A percentile compares a stretch with the other conserved stretches of the same genome.
phyloP scores from a whole-genome alignment of 441 rosid genomes.

The Theobroma grandiflorum region DNA sequence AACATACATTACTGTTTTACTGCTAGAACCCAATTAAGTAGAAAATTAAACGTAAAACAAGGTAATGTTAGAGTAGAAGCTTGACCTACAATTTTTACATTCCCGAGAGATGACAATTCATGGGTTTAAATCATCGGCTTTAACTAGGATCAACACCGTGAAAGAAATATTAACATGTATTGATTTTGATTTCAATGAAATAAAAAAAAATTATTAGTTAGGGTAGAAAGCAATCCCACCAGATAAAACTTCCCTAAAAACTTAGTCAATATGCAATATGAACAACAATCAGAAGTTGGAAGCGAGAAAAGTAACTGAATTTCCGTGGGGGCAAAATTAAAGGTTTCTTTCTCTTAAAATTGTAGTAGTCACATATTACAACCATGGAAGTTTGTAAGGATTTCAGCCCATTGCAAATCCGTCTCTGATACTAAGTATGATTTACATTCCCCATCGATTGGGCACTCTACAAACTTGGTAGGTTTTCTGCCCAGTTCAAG shows the following conservation, averaged over 20 bases:
- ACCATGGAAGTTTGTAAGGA: not conserved
- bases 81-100: too few relatives aligned
- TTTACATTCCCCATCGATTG: not conserved
- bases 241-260: not conserved
- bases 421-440: not conserved
- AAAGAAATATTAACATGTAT: too few relatives aligned
- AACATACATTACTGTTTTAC: too few relatives aligned
- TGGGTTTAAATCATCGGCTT: too few relatives aligned
- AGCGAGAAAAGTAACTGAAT: not conserved
- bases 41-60: too few relatives aligned
- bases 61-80: too few relatives aligned
- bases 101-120: too few relatives aligned
- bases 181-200: too few relatives aligned
- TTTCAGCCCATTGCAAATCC: not conserved
- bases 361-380: not conserved
- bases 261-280: not conserved
- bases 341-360: not conserved
- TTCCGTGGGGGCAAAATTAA: not conserved
- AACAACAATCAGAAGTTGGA: not conserved
- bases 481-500: constrained; percentile 1
- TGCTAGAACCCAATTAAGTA: too few relatives aligned
- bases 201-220: too few relatives aligned
- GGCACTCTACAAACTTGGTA: not conserved
- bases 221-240: too few relatives aligned
- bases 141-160: too few relatives aligned